Percentiles rank a stretch among this genome's conserved stretches.
Evolutionary conservation across 2,329 filamentous ascomycete species (phyloP).

Genomic region (Coniochaeta ligniaria): DNA sequence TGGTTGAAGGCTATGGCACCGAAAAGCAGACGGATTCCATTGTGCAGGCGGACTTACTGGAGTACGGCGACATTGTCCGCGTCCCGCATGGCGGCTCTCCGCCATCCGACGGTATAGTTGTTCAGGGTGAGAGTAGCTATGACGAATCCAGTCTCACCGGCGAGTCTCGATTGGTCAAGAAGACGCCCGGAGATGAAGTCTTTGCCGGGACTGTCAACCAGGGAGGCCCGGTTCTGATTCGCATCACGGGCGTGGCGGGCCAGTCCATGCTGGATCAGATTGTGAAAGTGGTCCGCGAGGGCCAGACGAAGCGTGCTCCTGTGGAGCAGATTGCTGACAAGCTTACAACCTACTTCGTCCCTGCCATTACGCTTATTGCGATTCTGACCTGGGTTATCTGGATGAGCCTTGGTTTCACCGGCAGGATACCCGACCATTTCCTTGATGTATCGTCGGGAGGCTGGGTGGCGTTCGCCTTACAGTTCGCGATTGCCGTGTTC

Average conservation of each 20-base stretch:
- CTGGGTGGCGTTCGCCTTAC: conserved; percentile 66
- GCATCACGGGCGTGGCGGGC: conserved; percentile 57
- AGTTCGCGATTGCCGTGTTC: conserved; percentile 81
- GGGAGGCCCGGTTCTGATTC: conserved; percentile 52
- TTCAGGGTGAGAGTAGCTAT: conserved; percentile 59
- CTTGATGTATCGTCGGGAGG: conserved; percentile 49
- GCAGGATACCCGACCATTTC: conserved; percentile 48
- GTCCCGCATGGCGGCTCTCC: conserved; percentile 77
- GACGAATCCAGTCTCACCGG: conserved; percentile 89
- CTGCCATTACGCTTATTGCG: conserved; percentile 61
- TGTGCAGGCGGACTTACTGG: conserved; percentile 61
- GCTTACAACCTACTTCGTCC: conserved; percentile 71
- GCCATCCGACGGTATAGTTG: conserved; percentile 69
- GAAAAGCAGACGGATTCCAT: conserved; percentile 28
- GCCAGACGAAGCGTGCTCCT: conserved; percentile 67
- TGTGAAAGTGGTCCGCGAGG: conserved; percentile 68
- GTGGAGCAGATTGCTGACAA: conserved; percentile 69
- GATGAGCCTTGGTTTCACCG: conserved; percentile 56
- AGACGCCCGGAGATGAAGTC: conserved; percentile 54
- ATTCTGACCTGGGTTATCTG: conserved; percentile 66
- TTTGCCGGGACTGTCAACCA: conserved; percentile 73
- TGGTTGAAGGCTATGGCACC: conserved; percentile 45
- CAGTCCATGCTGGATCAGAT: conserved; percentile 76
- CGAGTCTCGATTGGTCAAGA: conserved; percentile 62
- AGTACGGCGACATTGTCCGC: conserved; percentile 66